A percentile compares a stretch with the other conserved stretches of the same genome.
These are phyloP conservation scores for Hypoxylon sp. DNA, from an alignment of 2,329 filamentous ascomycete species.

Conservation along the genomic window DNA sequence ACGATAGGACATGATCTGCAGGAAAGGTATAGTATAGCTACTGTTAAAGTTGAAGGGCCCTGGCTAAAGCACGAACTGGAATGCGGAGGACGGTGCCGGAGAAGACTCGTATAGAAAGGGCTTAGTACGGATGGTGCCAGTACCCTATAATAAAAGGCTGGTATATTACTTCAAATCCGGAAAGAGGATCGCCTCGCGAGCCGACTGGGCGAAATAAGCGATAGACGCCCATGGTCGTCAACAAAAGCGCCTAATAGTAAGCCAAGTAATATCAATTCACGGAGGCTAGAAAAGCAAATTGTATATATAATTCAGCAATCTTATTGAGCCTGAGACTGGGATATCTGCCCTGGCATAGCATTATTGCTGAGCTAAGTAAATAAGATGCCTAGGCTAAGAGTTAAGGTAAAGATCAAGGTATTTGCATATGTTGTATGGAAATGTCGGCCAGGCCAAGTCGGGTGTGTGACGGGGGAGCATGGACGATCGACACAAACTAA, in stretches of 20 bases:
- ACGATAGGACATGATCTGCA: constrained; percentile 46
- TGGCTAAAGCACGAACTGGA: constrained; percentile 45
- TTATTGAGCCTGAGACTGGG: constrained; percentile 43
- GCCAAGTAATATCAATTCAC: constrained; percentile 43
- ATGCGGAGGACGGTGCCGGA: constrained; percentile 48
- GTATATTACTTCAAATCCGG: constrained; percentile 47
- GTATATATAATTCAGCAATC: constrained; percentile 29
- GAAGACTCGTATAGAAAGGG: constrained; percentile 45
- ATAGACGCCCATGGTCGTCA: constrained; percentile 50
- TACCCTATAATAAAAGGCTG: constrained; percentile 47
- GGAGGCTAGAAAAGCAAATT: constrained; percentile 42
- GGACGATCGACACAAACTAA: constrained; percentile 40
- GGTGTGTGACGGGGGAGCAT: constrained; percentile 30
- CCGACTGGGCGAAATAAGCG: constrained; percentile 53
- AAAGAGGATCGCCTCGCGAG: constrained; percentile 44
- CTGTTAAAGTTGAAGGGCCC: constrained; percentile 28
- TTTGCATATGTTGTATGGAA: constrained; percentile 24
- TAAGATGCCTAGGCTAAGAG: constrained; percentile 26
- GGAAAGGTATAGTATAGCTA: constrained; percentile 25
- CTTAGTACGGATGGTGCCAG: constrained; percentile 46
- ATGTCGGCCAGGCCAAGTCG: constrained; percentile 36
- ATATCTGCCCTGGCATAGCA: constrained; percentile 22
- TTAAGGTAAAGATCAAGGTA: constrained; percentile 14
- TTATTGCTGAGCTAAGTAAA: constrained; percentile 11
- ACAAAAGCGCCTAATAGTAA: constrained; percentile 40